Evolutionary conservation across 2,329 filamentous ascomycete genomes (phyloP).

Genomic region (Tolypocladium amazonense): DNA sequence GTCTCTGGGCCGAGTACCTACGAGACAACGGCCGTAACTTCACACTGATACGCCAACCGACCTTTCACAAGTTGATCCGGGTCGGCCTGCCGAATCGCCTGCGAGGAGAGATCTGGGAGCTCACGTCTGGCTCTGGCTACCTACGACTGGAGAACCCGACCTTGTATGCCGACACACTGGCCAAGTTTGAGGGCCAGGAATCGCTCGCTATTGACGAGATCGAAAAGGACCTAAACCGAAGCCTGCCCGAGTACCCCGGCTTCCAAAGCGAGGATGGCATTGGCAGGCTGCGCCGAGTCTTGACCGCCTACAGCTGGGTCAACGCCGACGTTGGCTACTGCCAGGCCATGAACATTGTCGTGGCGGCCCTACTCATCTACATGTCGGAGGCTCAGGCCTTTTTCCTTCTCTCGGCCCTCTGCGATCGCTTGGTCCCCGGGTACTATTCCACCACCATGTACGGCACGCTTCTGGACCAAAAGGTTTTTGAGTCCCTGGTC

Average conservation of each 20-base stretch:
- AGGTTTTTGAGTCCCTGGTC: conserved; percentile 95
- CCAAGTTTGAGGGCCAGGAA: conserved; percentile 73
- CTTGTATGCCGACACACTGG: conserved; percentile 72
- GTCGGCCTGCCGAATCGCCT: conserved; percentile 90
- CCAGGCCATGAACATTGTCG: conserved; percentile 99
- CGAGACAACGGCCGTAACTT: conserved; percentile 90
- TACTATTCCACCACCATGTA: conserved; percentile 99
- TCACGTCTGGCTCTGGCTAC: conserved; percentile 85
- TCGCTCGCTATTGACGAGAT: conserved; percentile 98
- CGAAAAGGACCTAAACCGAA: conserved; percentile 94
- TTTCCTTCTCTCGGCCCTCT: conserved; percentile 82
- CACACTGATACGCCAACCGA: conserved; percentile 87
- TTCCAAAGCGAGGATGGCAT: conserved; percentile 97
- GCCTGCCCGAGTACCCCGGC: conserved; percentile 90
- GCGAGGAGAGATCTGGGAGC: conserved; percentile 90
- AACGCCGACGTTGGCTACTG: conserved; percentile 96
- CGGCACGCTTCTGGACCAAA: conserved; percentile 89
- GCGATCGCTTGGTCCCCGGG: conserved; percentile 84
- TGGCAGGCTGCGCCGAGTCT: conserved; percentile 72
- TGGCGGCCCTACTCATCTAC: conserved; percentile 95
- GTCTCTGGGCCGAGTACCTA: conserved; percentile 93
- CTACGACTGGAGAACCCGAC: conserved; percentile 77
- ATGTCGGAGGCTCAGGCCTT: conserved; percentile 96
- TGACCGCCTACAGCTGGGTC: conserved; percentile 96
- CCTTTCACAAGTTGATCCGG: conserved; percentile 93